Evolutionary conservation across 169 alveolate genomes (phyloP).

Genomic region (Eimeria praecox): DNA sequence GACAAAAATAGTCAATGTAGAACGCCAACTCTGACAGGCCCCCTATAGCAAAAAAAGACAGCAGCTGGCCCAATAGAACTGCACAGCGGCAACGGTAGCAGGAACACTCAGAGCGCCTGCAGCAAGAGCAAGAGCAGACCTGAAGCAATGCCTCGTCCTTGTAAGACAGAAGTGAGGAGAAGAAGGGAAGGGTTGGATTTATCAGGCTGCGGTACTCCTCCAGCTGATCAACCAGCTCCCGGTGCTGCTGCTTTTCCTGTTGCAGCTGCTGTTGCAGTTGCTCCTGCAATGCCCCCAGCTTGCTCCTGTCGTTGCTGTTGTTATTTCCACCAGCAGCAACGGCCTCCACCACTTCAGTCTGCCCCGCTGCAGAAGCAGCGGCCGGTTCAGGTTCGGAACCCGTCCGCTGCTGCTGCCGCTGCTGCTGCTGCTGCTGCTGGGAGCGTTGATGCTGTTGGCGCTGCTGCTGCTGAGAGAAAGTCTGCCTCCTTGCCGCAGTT

Average conservation of each 20-base stretch:
- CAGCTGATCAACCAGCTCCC: conserved; percentile 26
- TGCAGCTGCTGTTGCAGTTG: conserved; percentile 49
- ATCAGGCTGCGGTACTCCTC: conserved; percentile 55
- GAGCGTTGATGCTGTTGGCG: conserved; percentile 10
- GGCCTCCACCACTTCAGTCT: neutral
- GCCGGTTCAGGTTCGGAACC: neutral
- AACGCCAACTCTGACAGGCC: conserved; percentile 61
- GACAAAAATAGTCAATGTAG: conserved; percentile 35
- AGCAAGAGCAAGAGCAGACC: conserved; percentile 25
- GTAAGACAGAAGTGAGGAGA: conserved; percentile 66
- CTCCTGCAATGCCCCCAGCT: conserved; percentile 11
- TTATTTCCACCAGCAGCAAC: neutral
- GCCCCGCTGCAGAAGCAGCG: neutral
- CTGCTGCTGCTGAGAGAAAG: neutral
- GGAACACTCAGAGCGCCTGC: neutral
- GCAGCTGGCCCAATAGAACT: neutral
- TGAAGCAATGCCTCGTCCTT: conserved; percentile 71
- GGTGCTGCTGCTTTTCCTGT: conserved; percentile 48
- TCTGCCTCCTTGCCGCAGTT: neutral
- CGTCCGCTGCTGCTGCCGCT: conserved; percentile 57
- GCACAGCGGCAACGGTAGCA: neutral
- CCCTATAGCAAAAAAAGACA: neutral
- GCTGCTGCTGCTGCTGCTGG: conserved; percentile 36
- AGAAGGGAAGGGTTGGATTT: conserved; percentile 57
- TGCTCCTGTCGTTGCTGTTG: neutral